Percentiles rank a stretch among this genome's conserved stretches.
phyloP scores from a whole-genome alignment of 805 yeast genomes.

The Blastobotrys attinorum region DNA sequence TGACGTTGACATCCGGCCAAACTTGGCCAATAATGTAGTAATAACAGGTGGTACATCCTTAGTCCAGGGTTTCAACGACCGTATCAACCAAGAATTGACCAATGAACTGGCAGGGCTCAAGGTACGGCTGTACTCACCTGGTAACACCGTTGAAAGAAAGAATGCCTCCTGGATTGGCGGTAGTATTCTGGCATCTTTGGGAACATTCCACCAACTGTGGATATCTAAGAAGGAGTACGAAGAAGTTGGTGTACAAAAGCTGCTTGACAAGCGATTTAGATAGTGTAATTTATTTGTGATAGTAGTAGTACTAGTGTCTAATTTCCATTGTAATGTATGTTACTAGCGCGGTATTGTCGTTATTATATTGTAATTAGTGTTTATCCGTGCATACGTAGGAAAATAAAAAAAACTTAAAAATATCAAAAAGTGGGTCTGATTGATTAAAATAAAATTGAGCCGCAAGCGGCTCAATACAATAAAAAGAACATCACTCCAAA shows the following conservation, averaged over 20 bases:
- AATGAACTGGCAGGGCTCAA: conserved; percentile 74
- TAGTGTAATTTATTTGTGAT: conserved; percentile 31
- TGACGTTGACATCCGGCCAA: conserved; percentile 86
- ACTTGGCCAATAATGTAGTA: conserved; percentile 80
- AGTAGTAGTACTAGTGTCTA: too few species aligned
- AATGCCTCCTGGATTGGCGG: conserved; percentile 91
- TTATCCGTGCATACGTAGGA: too few species aligned
- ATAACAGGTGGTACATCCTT: conserved; percentile 79
- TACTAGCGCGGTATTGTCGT: too few species aligned
- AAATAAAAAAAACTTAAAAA: too few species aligned
- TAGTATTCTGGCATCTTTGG: conserved; percentile 75
- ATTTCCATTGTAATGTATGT: too few species aligned
- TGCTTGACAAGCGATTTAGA: conserved; percentile 76
- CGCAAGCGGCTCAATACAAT: too few species aligned
- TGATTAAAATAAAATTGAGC: too few species aligned
- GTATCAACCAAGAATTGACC: conserved; percentile 64
- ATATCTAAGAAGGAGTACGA: conserved; percentile 80
- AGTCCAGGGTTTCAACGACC: conserved; percentile 72
- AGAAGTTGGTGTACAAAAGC: conserved; percentile 78
- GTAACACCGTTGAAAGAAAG: conserved; percentile 61
- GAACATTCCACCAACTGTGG: conserved; percentile 96
- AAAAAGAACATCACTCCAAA: too few species aligned
- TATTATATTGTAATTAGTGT: too few species aligned
- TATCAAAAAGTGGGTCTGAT: too few species aligned
- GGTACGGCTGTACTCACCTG: conserved; percentile 74